phyloP scores from a whole-genome alignment of 2,329 filamentous ascomycete species.

The Aspergillus clavatus region DNA sequence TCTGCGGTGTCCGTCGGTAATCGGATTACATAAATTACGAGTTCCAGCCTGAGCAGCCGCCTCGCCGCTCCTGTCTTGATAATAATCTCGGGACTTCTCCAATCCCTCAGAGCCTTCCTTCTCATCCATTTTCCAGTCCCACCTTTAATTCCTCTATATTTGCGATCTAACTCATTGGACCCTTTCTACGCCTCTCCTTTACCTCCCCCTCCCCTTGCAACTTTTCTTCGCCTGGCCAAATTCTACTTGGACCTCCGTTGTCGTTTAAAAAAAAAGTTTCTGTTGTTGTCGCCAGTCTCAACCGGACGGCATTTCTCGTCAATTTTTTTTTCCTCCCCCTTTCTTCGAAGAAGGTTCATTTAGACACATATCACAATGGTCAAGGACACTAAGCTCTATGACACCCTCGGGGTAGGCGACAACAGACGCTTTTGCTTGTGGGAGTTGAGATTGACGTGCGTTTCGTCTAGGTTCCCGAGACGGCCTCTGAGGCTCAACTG shows the following conservation, averaged over 20 bases:
- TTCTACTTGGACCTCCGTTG: neutral
- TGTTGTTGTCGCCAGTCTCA: neutral
- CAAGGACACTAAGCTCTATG: constrained; percentile 49
- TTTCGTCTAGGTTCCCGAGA: constrained; percentile 68
- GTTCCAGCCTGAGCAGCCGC: neutral
- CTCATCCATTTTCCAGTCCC: constrained; percentile 11
- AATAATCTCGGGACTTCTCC: constrained; percentile 3
- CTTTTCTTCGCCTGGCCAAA: neutral
- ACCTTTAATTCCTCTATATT: constrained; percentile 10
- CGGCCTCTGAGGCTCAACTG: constrained; percentile 76
- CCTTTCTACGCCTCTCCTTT: constrained; percentile 10
- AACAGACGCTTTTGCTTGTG: neutral
- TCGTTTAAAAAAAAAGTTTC: neutral
- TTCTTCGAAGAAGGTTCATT: constrained; percentile 7
- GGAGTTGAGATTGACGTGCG: constrained; percentile 21
- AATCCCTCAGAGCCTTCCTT: constrained; percentile 8
- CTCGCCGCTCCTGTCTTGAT: constrained; percentile 7
- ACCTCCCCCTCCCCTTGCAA: constrained; percentile 10
- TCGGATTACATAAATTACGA: constrained; percentile 5
- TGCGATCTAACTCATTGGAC: constrained; percentile 1
- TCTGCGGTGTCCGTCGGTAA: constrained; percentile 8
- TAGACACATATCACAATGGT: constrained; percentile 41
- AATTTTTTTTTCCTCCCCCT: no score
- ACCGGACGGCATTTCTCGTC: neutral
- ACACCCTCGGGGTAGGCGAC: constrained; percentile 43